Evolutionary conservation across 2,329 filamentous ascomycete genomes (phyloP).

Genomic region (Claviceps digitariae): DNA sequence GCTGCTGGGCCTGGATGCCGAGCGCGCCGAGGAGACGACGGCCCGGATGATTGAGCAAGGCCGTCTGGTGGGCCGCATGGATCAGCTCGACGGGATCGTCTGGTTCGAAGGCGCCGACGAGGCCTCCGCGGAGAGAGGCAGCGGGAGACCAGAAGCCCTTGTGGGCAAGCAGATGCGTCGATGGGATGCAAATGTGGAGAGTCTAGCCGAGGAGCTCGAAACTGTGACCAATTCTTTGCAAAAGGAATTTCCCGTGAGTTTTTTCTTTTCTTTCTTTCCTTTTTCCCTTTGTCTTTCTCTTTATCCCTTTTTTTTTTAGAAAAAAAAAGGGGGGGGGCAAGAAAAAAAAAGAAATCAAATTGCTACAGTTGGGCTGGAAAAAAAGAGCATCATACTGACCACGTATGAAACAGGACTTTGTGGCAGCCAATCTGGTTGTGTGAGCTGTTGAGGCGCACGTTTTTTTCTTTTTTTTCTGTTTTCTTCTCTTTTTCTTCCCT

Average conservation of each 20-base stretch:
- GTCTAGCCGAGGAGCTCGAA: conserved; percentile 79
- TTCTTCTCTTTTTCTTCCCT: neutral
- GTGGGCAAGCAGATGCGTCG: conserved; percentile 61
- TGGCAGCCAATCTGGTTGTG: conserved; percentile 36
- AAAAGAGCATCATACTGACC: too few relatives aligned
- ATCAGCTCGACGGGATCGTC: conserved; percentile 82
- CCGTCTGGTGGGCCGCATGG: conserved; percentile 73
- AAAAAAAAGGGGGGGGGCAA: too few relatives aligned
- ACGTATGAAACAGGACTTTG: conserved; percentile 42
- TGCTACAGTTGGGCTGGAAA: neutral
- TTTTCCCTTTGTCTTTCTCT: too few relatives aligned
- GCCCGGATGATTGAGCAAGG: conserved; percentile 95
- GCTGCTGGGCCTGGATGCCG: conserved; percentile 64
- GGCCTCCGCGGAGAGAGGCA: conserved; percentile 54
- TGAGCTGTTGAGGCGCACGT: conserved; percentile 5
- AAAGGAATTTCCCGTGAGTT: conserved; percentile 56
- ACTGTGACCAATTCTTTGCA: conserved; percentile 71
- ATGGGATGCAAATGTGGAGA: conserved; percentile 84
- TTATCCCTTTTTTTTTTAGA: neutral
- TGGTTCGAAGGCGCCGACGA: conserved; percentile 72
- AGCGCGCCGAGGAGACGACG: conserved; percentile 80
- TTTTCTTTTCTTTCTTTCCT: neutral
- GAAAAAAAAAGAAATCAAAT: too few relatives aligned
- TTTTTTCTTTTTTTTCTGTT: neutral
- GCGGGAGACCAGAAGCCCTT: conserved; percentile 47